These are phyloP conservation scores for Leucoagaricus sp. DNA, from an alignment of 1,284 basidiomycete genomes.

Conservation along the genomic window DNA sequence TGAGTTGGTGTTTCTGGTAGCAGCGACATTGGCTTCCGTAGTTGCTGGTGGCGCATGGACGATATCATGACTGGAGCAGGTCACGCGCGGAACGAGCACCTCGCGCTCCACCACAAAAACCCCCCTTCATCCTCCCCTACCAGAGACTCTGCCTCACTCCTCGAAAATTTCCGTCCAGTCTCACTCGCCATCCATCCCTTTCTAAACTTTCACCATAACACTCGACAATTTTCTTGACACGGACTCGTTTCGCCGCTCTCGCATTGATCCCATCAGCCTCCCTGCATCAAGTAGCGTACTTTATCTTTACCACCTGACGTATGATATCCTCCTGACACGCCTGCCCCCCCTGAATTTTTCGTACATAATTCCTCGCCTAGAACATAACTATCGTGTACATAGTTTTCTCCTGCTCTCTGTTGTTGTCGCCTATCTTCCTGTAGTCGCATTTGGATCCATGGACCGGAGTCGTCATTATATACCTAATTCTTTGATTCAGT, in stretches of 20 bases:
- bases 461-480: no score
- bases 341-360: background rate
- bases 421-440: no score
- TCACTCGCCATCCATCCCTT: background rate
- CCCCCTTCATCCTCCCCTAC: background rate
- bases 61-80: background rate
- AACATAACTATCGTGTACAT: no score
- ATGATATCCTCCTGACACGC: background rate
- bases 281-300: background rate
- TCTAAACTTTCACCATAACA: no score
- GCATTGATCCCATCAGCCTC: slow-evolving; percentile 4
- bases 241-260: background rate
- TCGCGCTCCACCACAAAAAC: background rate
- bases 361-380: no score
- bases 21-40: slow-evolving; percentile 7
- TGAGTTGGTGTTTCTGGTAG: background rate
- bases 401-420: no score
- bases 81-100: no score
- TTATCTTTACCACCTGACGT: background rate
- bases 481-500: no score
- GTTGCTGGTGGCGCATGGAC: slow-evolving; percentile 13
- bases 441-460: no score
- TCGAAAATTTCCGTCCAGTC: background rate
- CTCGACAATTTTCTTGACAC: background rate
- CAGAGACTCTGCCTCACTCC: background rate